These are phyloP conservation scores for Biscogniauxia marginata DNA, from an alignment of 2,329 filamentous ascomycete genomes.

Conservation along the genomic window DNA sequence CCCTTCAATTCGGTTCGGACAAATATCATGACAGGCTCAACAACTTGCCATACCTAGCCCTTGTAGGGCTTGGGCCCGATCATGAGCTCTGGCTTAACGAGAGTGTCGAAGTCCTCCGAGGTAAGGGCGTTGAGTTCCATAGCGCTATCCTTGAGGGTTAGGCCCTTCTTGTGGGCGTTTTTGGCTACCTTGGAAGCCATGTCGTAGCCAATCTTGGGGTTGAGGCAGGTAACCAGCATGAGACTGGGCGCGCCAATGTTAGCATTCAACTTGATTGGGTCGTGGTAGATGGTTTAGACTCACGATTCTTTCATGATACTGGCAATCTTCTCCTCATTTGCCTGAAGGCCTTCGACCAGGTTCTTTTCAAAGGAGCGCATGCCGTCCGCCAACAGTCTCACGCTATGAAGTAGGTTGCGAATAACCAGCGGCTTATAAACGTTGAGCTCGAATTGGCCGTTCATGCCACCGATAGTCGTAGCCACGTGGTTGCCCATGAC, in stretches of 20 bases:
- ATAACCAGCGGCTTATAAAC: conserved; percentile 98
- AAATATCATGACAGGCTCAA: conserved; percentile 19
- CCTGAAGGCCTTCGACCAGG: conserved; percentile 81
- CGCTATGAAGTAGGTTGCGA: conserved; percentile 90
- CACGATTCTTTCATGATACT: conserved; percentile 93
- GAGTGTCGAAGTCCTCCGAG: conserved; percentile 83
- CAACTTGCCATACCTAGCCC: conserved; percentile 34
- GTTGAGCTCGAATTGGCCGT: conserved; percentile 98
- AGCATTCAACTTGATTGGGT: background rate
- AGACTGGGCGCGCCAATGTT: conserved; percentile 53
- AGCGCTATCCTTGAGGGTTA: conserved; percentile 89
- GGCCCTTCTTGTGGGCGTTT: conserved; percentile 97
- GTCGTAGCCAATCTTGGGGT: conserved; percentile 96
- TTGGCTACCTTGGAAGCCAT: conserved; percentile 97
- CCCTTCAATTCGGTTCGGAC: conserved; percentile 17
- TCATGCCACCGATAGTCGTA: conserved; percentile 90
- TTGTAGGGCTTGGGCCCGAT: conserved; percentile 72
- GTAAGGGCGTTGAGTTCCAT: conserved; percentile 90
- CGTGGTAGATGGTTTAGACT: conserved; percentile 33
- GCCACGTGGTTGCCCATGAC: conserved; percentile 98
- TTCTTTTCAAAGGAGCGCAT: conserved; percentile 97
- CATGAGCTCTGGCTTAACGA: conserved; percentile 95
- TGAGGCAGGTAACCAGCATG: conserved; percentile 97
- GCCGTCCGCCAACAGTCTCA: conserved; percentile 81
- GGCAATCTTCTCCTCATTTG: conserved; percentile 89